Base-by-base conservation (phyloP, 1,284 basidiomycete species). In the Boletus semigastroideus region DNA sequence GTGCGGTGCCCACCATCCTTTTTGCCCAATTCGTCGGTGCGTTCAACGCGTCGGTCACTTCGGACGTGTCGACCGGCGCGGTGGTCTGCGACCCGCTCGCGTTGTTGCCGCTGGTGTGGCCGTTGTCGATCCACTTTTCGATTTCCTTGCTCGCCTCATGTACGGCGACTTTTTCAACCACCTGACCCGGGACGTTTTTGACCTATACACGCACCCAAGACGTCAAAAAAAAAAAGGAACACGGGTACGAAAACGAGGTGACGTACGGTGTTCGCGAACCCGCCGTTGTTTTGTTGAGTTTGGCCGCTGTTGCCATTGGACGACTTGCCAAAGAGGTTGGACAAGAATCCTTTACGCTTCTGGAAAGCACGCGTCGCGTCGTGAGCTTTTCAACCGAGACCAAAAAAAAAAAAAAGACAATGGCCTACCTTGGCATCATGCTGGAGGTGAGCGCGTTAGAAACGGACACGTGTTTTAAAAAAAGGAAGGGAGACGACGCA, bases 341-440 rank as follows among this genome's bases (percentile, higher is more conserved):
- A 46, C 49, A 20, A 61, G 20, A 60, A 59, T 7, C 59, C 56
- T 34, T 59, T 63, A 49, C 56, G 61, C 27, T 59, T 61, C 59
- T 63, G 40, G 9, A 13, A 4, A 39, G 38, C 13, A n/a, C 37
- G 12, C 34, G 28, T 16, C 19, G 36, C n/a, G 28, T 33, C 5
- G 16, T 8, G 38, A 20, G 8, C 22, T 22, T 22, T 22, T 22
- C 22, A 22, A 22, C 22, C 4, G 1, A 22, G 25, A n/a, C n/a
- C n/a, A n/a, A n/a, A 30, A 25, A 16, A 10, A 2, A 9, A 25
- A 22, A 1, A 22, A 40, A 7, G 9, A 9, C 17, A 31, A 16
- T 16, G 16, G 9, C 47, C 6, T 5, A 62, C 58, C 42, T 59
- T 62, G 25, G 22, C 12, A 12, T 56, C 8, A 49, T 62, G 45